Percentiles rank a stretch among this genome's conserved stretches.
phyloP scores from a whole-genome alignment of 257 asterid genomes.

The Solanum chilense region DNA sequence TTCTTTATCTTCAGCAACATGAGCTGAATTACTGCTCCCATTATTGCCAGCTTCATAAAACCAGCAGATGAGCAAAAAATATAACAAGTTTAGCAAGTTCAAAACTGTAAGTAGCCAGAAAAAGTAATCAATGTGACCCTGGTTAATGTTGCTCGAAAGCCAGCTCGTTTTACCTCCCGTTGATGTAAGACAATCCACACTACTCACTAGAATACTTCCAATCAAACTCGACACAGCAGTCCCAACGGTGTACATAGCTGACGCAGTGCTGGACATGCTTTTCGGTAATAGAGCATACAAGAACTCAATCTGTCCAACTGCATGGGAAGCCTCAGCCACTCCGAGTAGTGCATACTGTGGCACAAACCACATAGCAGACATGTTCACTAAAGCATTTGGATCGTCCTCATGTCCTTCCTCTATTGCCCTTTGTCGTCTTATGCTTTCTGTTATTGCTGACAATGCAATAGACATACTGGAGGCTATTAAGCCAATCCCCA shows the following conservation, averaged over 20 bases:
- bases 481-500: conserved; percentile 6
- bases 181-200: not conserved
- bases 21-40: not conserved
- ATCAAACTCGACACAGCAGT: conserved; percentile 2
- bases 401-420: not conserved
- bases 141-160: conserved; percentile 12
- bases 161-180: not conserved
- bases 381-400: not conserved
- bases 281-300: conserved; percentile 8
- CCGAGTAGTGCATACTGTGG: conserved; percentile 6
- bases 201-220: conserved; percentile 6
- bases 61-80: not conserved
- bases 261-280: conserved; percentile 13
- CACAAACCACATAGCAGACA: conserved; percentile 16
- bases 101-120: conserved; percentile 8
- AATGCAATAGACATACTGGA: not conserved
- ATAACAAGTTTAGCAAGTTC: not conserved
- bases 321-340: conserved; percentile 7
- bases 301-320: conserved; percentile 11
- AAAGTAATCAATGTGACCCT: conserved; percentile 13
- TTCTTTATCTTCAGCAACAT: not conserved
- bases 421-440: not conserved
- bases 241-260: not conserved
- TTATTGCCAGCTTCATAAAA: not conserved
- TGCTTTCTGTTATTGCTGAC: conserved; percentile 7